phyloP scores from a whole-genome alignment of 2,329 filamentous ascomycete species.

The Colletotrichum navitas region DNA sequence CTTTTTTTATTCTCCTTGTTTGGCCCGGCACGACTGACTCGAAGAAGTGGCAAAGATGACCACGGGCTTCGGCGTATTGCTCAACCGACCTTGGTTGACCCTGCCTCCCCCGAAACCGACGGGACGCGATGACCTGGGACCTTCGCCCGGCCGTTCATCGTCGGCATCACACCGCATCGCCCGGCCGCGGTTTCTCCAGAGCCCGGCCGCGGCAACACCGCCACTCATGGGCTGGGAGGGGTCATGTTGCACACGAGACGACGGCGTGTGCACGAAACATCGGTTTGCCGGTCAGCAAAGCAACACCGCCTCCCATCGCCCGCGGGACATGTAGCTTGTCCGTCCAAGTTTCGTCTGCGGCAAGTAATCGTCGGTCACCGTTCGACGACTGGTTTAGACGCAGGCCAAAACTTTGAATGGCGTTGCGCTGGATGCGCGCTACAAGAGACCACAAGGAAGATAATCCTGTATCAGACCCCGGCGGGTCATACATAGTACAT shows the following conservation, averaged over 20 bases:
- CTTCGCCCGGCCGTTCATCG: constrained; percentile 1
- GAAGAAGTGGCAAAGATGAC: background rate
- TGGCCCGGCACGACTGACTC: constrained; percentile 1
- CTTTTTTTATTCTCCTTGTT: background rate
- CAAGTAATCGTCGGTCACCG: too few relatives aligned
- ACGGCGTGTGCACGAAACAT: constrained; percentile 13
- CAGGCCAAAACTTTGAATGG: constrained; percentile 27
- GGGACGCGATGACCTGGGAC: background rate
- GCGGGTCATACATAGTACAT: background rate
- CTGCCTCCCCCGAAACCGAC: background rate
- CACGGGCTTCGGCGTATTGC: background rate
- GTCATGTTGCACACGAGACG: constrained; percentile 20
- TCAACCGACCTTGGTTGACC: constrained; percentile 4
- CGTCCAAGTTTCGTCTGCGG: background rate
- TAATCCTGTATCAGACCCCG: constrained; percentile 22
- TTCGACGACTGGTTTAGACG: background rate
- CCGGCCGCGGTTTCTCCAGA: too few relatives aligned
- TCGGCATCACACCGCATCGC: too few relatives aligned
- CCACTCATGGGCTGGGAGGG: background rate
- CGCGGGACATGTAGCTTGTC: background rate
- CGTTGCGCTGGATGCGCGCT: background rate
- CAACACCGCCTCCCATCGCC: background rate
- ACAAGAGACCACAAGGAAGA: constrained; percentile 23
- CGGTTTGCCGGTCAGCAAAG: background rate
- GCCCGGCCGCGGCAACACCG: constrained; percentile 17